Evolutionary conservation across 2,329 filamentous ascomycete genomes (phyloP), one percentile per base, ranked within the genome.

Genomic region (Rutstroemia sp.): DNA sequence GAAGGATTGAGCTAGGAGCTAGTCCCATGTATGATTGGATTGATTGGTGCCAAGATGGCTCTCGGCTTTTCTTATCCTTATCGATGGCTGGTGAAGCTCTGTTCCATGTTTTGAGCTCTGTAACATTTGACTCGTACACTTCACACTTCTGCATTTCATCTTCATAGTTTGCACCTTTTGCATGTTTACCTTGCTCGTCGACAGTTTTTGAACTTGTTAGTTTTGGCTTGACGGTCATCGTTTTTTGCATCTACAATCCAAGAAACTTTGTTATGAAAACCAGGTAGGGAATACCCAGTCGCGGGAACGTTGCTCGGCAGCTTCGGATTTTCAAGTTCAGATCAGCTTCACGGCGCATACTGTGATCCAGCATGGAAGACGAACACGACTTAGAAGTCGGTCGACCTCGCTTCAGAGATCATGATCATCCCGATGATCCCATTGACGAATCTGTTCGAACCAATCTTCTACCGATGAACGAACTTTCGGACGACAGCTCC

Each of bases 401-500:
- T 16, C 48, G 57, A 23, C 64, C 64, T 39, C 56, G 56, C 21
- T 38, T 44, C 25, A 51, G 61, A 14, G 52, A 58, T 47, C 57
- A 62, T 38, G 63, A 63, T 5, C 66, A 68, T 55, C 67, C 67
- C 17, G 67, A 69, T 46, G 58, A 67, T 51, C 67, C 67, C 34
- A 68, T 69, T 52, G 60, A 65, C 19, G 64, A 65, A n/a, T 60
- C 62, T 16, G 58, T 54, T 21, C 62, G 63, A 23, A 64, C 60
- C 4, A 55, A 57, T 21, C 51, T 64, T 9, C 44, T 68, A 4
- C 63, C 57, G 19, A 72, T 80, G 62, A 74, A 74, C 47, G 72
- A 78, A 61, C 69, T 81, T 62, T 76, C 65, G 39, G 67, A 75
- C 57, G 71, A 73, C 61, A 68, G 68, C 51, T 67, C 67, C 38